Percentiles rank a stretch among this genome's conserved stretches.
Conservation (phyloP, 2,329 filamentous ascomycete species). For the Aspergillus pseudoviridinutans region DNA sequence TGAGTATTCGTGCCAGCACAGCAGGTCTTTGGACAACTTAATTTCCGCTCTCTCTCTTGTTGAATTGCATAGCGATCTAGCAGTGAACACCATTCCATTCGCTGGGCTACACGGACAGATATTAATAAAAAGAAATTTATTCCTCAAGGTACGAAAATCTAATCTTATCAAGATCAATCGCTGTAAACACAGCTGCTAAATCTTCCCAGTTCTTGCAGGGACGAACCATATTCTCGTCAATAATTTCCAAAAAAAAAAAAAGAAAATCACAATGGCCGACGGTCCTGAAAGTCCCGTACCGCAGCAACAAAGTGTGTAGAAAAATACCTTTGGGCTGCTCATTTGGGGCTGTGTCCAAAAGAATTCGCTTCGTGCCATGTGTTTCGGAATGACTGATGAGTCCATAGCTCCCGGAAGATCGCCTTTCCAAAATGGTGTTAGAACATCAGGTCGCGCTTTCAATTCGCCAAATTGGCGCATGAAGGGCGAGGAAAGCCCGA, state of each 20-base stretch:
- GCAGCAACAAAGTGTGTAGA: slow-evolving; percentile 33
- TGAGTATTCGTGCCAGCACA: background rate
- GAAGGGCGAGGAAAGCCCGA: slow-evolving; percentile 36
- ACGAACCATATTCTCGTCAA: background rate
- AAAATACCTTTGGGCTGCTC: slow-evolving; percentile 14
- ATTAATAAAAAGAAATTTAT: background rate
- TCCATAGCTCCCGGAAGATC: slow-evolving; percentile 28
- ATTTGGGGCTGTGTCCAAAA: slow-evolving; percentile 12
- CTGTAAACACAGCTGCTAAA: background rate
- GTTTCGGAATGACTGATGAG: slow-evolving; percentile 14
- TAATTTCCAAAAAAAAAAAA: background rate
- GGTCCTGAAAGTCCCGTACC: slow-evolving; percentile 23
- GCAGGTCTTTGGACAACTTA: background rate
- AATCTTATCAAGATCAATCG: background rate
- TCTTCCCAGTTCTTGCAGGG: background rate
- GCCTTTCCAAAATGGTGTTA: slow-evolving; percentile 29
- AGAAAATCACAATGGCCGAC: slow-evolving; percentile 25
- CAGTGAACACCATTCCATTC: background rate
- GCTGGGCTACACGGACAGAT: background rate
- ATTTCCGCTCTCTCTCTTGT: background rate
- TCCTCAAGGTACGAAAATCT: background rate
- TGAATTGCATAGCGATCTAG: background rate
- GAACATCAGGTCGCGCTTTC: slow-evolving; percentile 36
- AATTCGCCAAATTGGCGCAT: slow-evolving; percentile 41
- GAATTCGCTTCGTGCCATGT: background rate